These are phyloP conservation scores for Astrocystis sublimbata DNA, from an alignment of 495 filamentous ascomycete genomes.

Conservation along the genomic window DNA sequence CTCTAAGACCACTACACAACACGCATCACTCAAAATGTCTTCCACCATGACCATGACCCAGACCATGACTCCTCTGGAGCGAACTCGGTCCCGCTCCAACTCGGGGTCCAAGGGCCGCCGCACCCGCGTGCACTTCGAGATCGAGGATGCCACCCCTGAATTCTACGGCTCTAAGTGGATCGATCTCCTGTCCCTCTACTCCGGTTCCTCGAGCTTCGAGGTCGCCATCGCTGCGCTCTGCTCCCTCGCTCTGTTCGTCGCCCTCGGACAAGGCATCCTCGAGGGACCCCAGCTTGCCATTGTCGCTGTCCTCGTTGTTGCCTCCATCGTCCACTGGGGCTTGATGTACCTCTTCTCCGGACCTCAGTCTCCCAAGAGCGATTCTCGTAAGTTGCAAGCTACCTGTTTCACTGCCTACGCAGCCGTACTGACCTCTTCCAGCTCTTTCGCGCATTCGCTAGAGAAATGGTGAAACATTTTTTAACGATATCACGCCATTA, in stretches of 20 bases:
- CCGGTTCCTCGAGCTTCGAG: constrained; percentile 20
- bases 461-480: neutral
- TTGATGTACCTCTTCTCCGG: constrained; percentile 20
- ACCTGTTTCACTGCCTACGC: neutral
- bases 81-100: constrained; percentile 14
- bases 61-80: constrained; percentile 12
- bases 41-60: constrained; percentile 19
- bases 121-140: constrained; percentile 20
- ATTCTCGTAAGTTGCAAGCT: constrained; percentile 9
- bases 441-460: constrained; percentile 16
- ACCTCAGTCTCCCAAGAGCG: constrained; percentile 4
- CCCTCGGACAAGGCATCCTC: constrained; percentile 13
- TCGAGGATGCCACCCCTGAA: constrained; percentile 15
- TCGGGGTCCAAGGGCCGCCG: constrained; percentile 17
- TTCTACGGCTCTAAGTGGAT: constrained; percentile 20
- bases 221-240: constrained; percentile 20
- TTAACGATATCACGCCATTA: too few relatives aligned
- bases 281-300: constrained; percentile 10
- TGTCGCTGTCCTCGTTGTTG: constrained; percentile 16
- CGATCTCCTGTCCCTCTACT: constrained; percentile 20
- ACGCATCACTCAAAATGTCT: constrained; percentile 15
- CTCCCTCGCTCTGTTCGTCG: constrained; percentile 19
- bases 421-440: neutral
- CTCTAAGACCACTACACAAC: neutral
- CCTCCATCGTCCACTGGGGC: constrained; percentile 14